phyloP scores from a whole-genome alignment of 2,329 filamentous ascomycete species.

The Trichoderma koningiopsis region DNA sequence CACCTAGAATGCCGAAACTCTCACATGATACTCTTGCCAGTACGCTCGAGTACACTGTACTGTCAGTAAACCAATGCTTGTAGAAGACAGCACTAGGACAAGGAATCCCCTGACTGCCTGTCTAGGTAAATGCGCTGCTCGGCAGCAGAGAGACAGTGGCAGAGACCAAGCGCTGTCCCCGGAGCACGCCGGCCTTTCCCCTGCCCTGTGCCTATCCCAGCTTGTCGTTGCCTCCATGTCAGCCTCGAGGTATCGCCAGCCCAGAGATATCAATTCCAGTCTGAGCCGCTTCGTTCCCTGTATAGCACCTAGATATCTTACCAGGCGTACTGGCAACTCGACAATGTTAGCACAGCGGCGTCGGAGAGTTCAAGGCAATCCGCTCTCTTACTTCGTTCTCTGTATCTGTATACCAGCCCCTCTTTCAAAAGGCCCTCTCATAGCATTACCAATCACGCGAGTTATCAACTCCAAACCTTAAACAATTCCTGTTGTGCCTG shows the following conservation, averaged over 20 bases:
- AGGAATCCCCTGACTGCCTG: not conserved
- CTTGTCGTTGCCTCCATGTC: not conserved
- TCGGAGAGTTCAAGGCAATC: not conserved
- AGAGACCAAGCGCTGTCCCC: not conserved
- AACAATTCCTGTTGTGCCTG: conserved; percentile 5
- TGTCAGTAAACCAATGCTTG: not conserved
- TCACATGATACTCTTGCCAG: conserved; percentile 9
- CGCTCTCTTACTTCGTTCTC: not conserved
- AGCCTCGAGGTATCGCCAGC: not conserved
- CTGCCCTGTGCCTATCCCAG: not conserved
- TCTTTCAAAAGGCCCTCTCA: not conserved
- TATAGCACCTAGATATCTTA: not conserved
- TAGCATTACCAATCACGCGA: conserved; percentile 10
- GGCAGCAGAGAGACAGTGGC: not conserved
- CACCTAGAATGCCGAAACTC: not conserved
- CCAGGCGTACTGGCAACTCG: not conserved
- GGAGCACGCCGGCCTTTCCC: not conserved
- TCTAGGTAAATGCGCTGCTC: not conserved
- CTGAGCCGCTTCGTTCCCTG: not conserved
- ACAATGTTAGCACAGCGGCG: not conserved
- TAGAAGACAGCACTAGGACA: not conserved
- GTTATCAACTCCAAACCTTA: conserved; percentile 4
- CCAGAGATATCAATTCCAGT: not conserved
- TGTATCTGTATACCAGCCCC: not conserved
- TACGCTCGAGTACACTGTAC: not conserved